Conservation (phyloP, 352 stramenopile genomes). For the Phytophthora capsici region DNA sequence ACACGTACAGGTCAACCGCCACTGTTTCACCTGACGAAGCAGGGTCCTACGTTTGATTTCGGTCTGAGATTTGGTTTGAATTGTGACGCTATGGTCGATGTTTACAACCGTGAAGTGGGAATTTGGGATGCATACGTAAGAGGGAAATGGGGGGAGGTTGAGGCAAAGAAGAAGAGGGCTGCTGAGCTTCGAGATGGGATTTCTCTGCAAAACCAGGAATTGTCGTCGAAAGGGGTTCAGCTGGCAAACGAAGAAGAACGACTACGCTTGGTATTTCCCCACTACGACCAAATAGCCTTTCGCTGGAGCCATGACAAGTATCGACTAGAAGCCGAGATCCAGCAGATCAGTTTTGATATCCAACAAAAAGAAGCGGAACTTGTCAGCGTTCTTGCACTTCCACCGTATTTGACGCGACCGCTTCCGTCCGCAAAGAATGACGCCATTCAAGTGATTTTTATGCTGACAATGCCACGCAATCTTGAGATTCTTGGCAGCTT, state of each 20-base stretch:
- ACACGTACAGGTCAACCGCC: conserved; percentile 1
- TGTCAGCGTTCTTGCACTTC: not conserved
- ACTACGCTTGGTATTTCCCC: too few relatives aligned
- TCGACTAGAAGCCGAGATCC: too few relatives aligned
- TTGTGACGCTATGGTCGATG: conserved; percentile 9
- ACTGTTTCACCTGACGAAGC: conserved; percentile 54
- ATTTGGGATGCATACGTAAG: conserved; percentile 25
- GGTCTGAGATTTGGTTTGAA: conserved; percentile 24
- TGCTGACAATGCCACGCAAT: not conserved
- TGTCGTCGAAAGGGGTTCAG: too few relatives aligned
- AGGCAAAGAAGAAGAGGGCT: not conserved
- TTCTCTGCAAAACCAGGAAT: too few relatives aligned
- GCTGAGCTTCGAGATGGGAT: not conserved
- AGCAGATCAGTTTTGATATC: conserved; percentile 4
- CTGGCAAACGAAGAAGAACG: too few relatives aligned
- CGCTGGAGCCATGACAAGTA: too few relatives aligned
- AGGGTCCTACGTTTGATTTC: conserved; percentile 50
- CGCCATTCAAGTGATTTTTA: not conserved
- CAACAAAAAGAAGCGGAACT: not conserved
- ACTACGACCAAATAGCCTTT: too few relatives aligned
- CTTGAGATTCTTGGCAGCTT: not conserved
- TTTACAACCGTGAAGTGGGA: conserved; percentile 13
- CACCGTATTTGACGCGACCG: not conserved
- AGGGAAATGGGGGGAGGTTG: conserved; percentile 20
- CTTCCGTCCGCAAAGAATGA: not conserved